Conservation (phyloP, 2,329 filamentous ascomycete species). For the Penicillium sclerotiorum region DNA sequence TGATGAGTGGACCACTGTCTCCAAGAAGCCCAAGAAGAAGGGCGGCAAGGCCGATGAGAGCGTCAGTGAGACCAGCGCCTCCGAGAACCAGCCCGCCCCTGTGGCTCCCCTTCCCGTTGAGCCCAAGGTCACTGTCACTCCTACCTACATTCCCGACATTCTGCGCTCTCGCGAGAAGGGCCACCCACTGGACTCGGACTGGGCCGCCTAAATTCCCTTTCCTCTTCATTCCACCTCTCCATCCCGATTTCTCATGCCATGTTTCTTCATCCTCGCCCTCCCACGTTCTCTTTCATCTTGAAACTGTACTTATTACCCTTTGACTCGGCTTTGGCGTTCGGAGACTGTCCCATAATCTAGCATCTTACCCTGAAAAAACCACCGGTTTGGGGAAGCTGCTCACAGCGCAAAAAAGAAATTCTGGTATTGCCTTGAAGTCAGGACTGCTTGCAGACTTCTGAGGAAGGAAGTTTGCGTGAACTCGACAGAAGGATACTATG, state of each 20-base stretch:
- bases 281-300: constrained; percentile 17
- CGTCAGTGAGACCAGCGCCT: constrained; percentile 48
- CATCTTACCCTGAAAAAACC: constrained; percentile 13
- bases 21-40: constrained; percentile 60
- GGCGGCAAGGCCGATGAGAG: constrained; percentile 45
- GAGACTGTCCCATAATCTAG: constrained; percentile 32
- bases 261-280: not conserved
- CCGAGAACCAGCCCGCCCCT: constrained; percentile 35
- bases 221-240: too few relatives aligned
- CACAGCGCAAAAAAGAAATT: constrained; percentile 13
- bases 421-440: too few relatives aligned
- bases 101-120: constrained; percentile 30
- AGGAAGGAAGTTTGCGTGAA: too few relatives aligned
- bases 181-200: constrained; percentile 50
- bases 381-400: constrained; percentile 3
- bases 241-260: constrained; percentile 12
- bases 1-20: constrained; percentile 63
- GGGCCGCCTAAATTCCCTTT: constrained; percentile 39
- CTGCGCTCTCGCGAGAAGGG: constrained; percentile 39
- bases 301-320: constrained; percentile 39
- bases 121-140: constrained; percentile 39
- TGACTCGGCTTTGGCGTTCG: constrained; percentile 37
- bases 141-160: constrained; percentile 37
- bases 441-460: too few relatives aligned
- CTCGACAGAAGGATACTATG: constrained; percentile 11